Evolutionary conservation across 495 filamentous ascomycete genomes (phyloP).

Genomic region (Immersiella caudata): DNA sequence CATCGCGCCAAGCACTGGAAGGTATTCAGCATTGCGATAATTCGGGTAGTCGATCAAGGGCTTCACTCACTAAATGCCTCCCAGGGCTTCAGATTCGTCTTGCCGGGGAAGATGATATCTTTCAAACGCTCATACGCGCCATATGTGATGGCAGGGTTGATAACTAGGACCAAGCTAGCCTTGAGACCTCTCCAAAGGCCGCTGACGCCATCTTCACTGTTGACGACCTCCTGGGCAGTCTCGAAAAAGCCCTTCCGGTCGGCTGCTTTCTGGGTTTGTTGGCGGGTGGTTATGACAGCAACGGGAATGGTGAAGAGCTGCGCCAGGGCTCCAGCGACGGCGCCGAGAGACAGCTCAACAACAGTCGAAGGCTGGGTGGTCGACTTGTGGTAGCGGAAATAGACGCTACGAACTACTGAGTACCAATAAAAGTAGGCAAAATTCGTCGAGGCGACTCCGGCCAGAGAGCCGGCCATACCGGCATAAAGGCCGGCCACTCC

Average conservation of each 20-base stretch:
- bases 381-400: slow-evolving; percentile 67
- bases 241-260: slow-evolving; percentile 87
- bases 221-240: slow-evolving; percentile 84
- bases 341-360: slow-evolving; percentile 83
- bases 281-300: slow-evolving; percentile 90
- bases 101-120: slow-evolving; percentile 75
- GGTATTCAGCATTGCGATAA: not conserved
- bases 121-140: slow-evolving; percentile 93
- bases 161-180: slow-evolving; percentile 92
- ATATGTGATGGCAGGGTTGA: slow-evolving; percentile 98
- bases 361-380: slow-evolving; percentile 74
- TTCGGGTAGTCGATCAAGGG: not conserved
- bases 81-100: slow-evolving; percentile 74
- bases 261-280: slow-evolving; percentile 84
- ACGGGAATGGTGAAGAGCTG: slow-evolving; percentile 97
- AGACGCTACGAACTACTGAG: slow-evolving; percentile 80
- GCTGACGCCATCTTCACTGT: slow-evolving; percentile 85
- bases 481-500: slow-evolving; percentile 83
- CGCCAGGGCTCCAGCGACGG: slow-evolving; percentile 84
- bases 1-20: slow-evolving; percentile 83
- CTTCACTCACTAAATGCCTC: slow-evolving; percentile 83
- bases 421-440: slow-evolving; percentile 99
- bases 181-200: slow-evolving; percentile 96
- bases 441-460: slow-evolving; percentile 95
- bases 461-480: slow-evolving; percentile 80